These are phyloP conservation scores for Amylocystis lapponica DNA, from an alignment of 768 basidiomycete genomes.

Conservation along the genomic window DNA sequence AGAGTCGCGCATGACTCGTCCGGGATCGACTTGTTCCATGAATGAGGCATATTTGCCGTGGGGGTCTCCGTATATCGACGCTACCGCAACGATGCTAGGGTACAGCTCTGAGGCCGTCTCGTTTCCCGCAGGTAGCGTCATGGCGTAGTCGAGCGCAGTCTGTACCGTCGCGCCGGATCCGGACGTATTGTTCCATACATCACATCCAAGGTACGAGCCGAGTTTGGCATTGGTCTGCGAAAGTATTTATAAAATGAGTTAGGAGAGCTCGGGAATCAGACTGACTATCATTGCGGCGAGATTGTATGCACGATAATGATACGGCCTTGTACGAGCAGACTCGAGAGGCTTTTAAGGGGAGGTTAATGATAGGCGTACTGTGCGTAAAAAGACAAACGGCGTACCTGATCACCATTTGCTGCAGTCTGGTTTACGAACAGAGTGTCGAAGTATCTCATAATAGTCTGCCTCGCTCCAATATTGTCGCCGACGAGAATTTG, in stretches of 20 bases:
- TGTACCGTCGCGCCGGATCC: slow-evolving; percentile 49
- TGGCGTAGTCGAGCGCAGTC: slow-evolving; percentile 52
- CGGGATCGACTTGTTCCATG: slow-evolving; percentile 30
- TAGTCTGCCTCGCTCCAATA: slow-evolving; percentile 39
- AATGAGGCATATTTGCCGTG: slow-evolving; percentile 48
- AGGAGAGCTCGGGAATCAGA: background rate
- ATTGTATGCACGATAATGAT: slow-evolving; percentile 65
- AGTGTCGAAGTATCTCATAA: slow-evolving; percentile 44
- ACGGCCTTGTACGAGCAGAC: slow-evolving; percentile 53
- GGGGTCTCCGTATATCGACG: slow-evolving; percentile 53
- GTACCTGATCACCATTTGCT: slow-evolving; percentile 55
- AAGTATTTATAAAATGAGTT: background rate
- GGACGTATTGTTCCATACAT: slow-evolving; percentile 47
- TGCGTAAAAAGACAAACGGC: too few relatives aligned
- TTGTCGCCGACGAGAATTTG: slow-evolving; percentile 49
- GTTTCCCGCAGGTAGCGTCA: slow-evolving; percentile 35
- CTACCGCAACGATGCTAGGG: slow-evolving; percentile 53
- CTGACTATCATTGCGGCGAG: slow-evolving; percentile 62
- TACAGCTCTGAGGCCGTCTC: slow-evolving; percentile 43
- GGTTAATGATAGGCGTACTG: too few relatives aligned
- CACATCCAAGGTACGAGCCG: slow-evolving; percentile 38
- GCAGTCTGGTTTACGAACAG: slow-evolving; percentile 49
- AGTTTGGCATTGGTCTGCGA: slow-evolving; percentile 52
- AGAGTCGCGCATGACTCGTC: slow-evolving; percentile 37
- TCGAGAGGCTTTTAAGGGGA: slow-evolving; percentile 64